phyloP scores from a whole-genome alignment of 495 filamentous ascomycete genomes.

The Hypoxylon subgilvum region DNA sequence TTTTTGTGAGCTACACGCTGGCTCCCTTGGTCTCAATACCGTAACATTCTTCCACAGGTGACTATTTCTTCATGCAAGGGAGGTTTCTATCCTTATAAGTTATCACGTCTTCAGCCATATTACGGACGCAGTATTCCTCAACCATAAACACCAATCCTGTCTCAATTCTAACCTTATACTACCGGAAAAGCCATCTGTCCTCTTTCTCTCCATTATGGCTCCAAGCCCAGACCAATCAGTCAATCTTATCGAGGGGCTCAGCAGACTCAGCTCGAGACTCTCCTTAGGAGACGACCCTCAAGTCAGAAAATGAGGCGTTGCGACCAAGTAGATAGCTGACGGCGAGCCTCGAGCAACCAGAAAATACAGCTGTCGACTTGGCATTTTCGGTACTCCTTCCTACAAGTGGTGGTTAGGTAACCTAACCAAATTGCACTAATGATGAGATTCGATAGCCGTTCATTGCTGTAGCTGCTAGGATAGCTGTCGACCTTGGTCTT shows the following conservation, averaged over 20 bases:
- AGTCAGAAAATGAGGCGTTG: slow-evolving; percentile 23
- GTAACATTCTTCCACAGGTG: no score
- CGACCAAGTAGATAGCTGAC: slow-evolving; percentile 20
- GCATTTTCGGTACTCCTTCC: slow-evolving; percentile 21
- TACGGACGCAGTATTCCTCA: no score
- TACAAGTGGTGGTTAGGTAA: neutral
- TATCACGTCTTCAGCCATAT: no score
- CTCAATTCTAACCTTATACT: no score
- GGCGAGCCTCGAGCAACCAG: slow-evolving; percentile 27
- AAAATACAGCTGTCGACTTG: slow-evolving; percentile 23
- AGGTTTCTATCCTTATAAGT: no score
- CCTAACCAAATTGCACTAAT: neutral
- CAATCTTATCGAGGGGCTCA: slow-evolving; percentile 13
- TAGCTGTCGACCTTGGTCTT: slow-evolving; percentile 26
- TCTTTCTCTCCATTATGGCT: neutral
- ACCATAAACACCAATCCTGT: no score
- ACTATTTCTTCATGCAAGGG: no score
- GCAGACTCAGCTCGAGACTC: neutral
- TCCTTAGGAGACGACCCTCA: neutral
- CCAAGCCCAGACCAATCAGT: neutral
- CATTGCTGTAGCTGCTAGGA: slow-evolving; percentile 11
- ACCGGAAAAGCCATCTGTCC: no score
- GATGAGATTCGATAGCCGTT: slow-evolving; percentile 15
- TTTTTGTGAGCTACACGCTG: no score
- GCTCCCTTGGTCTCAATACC: no score